Evolutionary conservation across 2,329 filamentous ascomycete genomes (phyloP), one percentile per base, ranked within the genome.

Genomic region (Ophiosphaerella korrae): DNA sequence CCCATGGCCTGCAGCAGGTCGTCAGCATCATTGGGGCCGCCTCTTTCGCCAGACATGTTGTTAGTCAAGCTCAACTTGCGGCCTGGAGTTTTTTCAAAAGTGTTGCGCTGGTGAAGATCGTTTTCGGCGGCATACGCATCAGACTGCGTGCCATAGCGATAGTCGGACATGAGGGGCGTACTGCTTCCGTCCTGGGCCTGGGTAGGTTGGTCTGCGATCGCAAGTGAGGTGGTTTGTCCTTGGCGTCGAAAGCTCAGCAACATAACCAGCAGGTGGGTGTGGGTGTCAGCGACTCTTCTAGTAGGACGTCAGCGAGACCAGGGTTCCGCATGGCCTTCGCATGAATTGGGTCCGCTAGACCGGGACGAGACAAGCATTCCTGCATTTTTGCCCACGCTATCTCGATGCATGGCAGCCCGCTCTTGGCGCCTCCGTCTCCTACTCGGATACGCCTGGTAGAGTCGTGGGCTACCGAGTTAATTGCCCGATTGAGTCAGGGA

Each of bases 1-100:
- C 86, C 86, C 63, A 88, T 78, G 51, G 81, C 82, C 59, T 82
- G 82, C 61, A 88, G 80, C 46, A 87, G 68, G 69, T 86, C 78
- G 69, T 88, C 84, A 62, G 85, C 85, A 50, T 81, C 77, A 56
- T 60, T 58, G 39, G 49, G 54, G 24, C 44, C 48, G n/a, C 57
- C 61, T 45, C 67, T 59, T 47, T 70, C 67, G 33, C 56, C 57
- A 21, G 60, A 53, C 39, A 50, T 47, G 32, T 59, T 62, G 37
- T 59, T 63, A 42, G 45, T 50, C 38, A 62, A 36, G 40, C 63
- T 66, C 48, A 64, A 18, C 45, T 68, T 70, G 47, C 63, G 57
- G 23, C 64, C 60, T 29, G 26, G 26, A 29, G 26, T 29, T 49
- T 70, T 72, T 21, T 57, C 44, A 42, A 48, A 37, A 33, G 42